Base-by-base conservation (phyloP, 257 asterid genomes). In the Nicotiana obtusifolia region DNA sequence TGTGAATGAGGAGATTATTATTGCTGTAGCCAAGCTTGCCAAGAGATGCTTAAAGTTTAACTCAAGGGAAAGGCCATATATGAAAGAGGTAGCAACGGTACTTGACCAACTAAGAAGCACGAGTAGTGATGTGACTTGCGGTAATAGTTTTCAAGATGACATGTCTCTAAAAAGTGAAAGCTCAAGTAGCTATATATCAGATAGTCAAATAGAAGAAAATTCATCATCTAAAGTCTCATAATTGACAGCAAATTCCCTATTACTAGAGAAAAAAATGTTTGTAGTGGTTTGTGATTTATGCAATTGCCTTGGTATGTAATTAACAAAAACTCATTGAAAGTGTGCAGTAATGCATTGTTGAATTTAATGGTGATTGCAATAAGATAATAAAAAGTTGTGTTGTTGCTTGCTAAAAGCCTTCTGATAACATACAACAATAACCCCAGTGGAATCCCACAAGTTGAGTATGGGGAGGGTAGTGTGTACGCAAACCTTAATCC, bases 31-130 rank as follows among this genome's bases (percentile, higher is more conserved):
- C 4, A 76, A 78, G 47, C 81, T 82, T 4, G 82, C 81, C 15
- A 73, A 77, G 22, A 81, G 78, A 82, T 82, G 87, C 60, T 78
- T 80, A n/a, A 84, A 86, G 44, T 41, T 76, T 15, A 82, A 61
- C 33, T 86, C 80, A 0, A 68, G 85, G 15, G 82, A 76, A 54
- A 69, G 89, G 81, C 91, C 91, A 49, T 30, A 67, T 66, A 88
- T 88, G 90, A 86, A 80, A 24, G 88, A 84, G 75, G 86, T 84
- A n/a, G 88, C 89, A 37, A 83, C 87, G 4, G 88, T 81, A 62
- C 84, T 88, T 8, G 88, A 88, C 1, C 77, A 54, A 24, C n/a
- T 84, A 41, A 71, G 80, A 53, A 84, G 77, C 75, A 26, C 16
- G 0, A 52, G 56, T 1, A 10, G 19, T 52, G 56, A 52, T 52